Conservation (phyloP, 106 monocot species). For the Amphibolis antarctica region DNA sequence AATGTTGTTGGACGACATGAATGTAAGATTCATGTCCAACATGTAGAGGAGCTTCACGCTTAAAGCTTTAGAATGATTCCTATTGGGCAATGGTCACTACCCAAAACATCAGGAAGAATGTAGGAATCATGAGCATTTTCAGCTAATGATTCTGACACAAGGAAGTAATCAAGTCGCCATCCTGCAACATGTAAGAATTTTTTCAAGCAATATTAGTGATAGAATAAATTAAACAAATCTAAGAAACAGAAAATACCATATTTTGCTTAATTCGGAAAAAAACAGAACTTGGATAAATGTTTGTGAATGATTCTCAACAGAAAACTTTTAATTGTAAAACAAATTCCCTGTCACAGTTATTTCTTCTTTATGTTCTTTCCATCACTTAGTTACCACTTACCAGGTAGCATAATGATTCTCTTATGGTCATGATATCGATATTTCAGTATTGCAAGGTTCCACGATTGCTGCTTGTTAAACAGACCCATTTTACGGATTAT, state of each 20-base stretch:
- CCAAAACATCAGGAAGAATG: constrained; percentile 66
- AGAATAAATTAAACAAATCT: not conserved
- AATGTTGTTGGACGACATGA: not conserved
- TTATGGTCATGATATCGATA: too few species aligned
- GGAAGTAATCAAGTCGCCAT: constrained; percentile 91
- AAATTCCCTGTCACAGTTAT: too few species aligned
- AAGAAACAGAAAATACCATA: not conserved
- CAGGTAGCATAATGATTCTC: too few species aligned
- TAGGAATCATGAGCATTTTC: constrained; percentile 73
- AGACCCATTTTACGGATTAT: too few species aligned
- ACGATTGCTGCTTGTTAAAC: too few species aligned
- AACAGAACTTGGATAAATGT: too few species aligned
- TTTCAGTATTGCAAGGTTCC: too few species aligned
- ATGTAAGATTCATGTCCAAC: not conserved
- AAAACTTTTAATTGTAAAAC: too few species aligned
- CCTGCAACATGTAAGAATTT: constrained; percentile 23
- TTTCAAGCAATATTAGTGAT: not conserved
- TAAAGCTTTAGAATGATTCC: constrained; percentile 69
- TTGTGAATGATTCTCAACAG: too few species aligned
- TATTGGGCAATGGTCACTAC: constrained; percentile 86
- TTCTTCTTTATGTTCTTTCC: too few species aligned
- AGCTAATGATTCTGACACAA: constrained; percentile 64
- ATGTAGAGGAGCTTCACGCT: constrained; percentile 20
- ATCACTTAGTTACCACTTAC: too few species aligned
- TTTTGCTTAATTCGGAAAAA: too few species aligned